These are phyloP conservation scores for Alternaria sp. DNA, from an alignment of 2,329 filamentous ascomycete species.

Conservation along the genomic window DNA sequence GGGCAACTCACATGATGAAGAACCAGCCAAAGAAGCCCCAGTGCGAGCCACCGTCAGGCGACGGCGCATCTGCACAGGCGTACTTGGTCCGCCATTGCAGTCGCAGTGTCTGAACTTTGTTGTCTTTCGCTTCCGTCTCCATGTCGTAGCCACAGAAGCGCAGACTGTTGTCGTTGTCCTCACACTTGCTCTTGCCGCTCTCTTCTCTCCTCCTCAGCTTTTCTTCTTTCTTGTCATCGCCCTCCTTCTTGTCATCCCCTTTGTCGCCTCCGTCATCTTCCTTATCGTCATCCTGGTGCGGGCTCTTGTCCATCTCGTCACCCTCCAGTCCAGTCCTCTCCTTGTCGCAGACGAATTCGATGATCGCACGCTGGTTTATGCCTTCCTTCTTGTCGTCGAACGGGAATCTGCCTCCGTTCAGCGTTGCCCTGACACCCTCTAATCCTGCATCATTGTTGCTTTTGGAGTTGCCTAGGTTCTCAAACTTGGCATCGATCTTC, in stretches of 20 bases:
- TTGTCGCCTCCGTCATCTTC: conserved; percentile 53
- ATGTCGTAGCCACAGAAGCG: conserved; percentile 76
- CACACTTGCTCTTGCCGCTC: conserved; percentile 45
- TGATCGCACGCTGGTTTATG: conserved; percentile 72
- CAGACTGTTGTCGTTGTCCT: conserved; percentile 61
- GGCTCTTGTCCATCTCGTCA: conserved; percentile 65
- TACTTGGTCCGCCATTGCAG: conserved; percentile 88
- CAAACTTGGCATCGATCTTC: conserved; percentile 69
- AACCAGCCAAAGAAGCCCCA: conserved; percentile 99
- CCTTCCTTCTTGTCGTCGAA: conserved; percentile 56
- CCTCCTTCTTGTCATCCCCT: conserved; percentile 25
- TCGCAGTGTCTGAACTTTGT: conserved; percentile 66
- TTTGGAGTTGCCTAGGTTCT: conserved; percentile 69
- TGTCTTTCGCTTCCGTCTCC: conserved; percentile 56
- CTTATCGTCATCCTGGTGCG: conserved; percentile 59
- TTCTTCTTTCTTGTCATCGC: conserved; percentile 24
- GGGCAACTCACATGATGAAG: conserved; percentile 76
- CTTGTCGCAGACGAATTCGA: conserved; percentile 84
- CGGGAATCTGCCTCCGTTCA: conserved; percentile 65
- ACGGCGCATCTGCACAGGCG: conserved; percentile 66
- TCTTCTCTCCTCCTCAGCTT: conserved; percentile 33
- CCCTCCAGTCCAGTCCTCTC: conserved; percentile 74
- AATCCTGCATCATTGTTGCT: conserved; percentile 69
- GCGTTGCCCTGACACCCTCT: conserved; percentile 74
- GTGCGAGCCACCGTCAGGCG: conserved; percentile 59